Percentiles rank a stretch among this genome's conserved stretches.
Conservation (phyloP, 495 filamentous ascomycete genomes). For the Penicillium daleae region DNA sequence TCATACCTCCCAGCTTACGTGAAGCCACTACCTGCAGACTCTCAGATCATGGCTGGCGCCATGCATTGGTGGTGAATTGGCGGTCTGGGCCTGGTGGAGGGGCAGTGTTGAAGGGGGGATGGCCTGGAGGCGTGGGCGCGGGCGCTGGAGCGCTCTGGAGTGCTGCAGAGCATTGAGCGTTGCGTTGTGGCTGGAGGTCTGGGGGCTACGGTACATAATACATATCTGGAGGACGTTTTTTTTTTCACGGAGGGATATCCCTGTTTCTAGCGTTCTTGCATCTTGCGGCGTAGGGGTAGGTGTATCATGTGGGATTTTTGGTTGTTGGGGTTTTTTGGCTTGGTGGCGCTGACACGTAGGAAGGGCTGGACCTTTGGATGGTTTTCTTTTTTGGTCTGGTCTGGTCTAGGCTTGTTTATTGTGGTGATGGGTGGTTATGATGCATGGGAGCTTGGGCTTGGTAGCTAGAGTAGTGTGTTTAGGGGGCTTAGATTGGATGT, state of each 20-base stretch:
- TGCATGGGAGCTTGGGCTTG: too few relatives aligned
- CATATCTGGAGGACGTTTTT: too few relatives aligned
- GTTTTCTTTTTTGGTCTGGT: not conserved
- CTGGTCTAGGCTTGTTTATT: not conserved
- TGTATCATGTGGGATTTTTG: constrained; percentile 25
- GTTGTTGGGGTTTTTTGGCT: not conserved
- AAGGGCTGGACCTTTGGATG: not conserved
- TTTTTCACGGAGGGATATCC: too few relatives aligned
- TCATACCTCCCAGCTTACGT: not conserved
- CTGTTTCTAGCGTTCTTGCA: too few relatives aligned
- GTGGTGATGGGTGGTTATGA: not conserved
- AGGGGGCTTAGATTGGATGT: too few relatives aligned
- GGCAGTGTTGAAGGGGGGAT: not conserved
- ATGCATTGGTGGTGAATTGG: constrained; percentile 25
- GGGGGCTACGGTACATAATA: too few relatives aligned
- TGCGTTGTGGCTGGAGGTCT: not conserved
- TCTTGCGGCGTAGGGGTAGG: too few relatives aligned
- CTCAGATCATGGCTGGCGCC: constrained; percentile 15
- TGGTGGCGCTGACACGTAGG: constrained; percentile 40
- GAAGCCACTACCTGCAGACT: constrained; percentile 1
- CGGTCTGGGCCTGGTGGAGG: constrained; percentile 25
- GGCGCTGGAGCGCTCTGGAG: constrained; percentile 1
- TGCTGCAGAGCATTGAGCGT: constrained; percentile 7
- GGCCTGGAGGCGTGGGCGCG: not conserved
- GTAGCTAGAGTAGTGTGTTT: too few relatives aligned